Conservation (phyloP, 1,284 basidiomycete genomes). For the Boletus nobilissimus region DNA sequence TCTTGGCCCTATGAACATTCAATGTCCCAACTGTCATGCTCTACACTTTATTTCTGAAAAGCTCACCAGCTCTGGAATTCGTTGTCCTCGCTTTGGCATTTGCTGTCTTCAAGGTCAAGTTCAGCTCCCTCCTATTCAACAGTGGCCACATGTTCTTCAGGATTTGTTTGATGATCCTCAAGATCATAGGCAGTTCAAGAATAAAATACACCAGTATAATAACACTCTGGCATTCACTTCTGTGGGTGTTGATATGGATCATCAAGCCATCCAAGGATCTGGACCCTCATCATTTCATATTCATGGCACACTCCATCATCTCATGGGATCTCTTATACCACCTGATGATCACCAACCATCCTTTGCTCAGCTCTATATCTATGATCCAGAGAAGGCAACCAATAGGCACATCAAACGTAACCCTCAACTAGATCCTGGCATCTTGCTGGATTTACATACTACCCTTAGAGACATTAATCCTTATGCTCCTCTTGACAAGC, state of each 20-base stretch:
- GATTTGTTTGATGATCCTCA: slow-evolving; percentile 34
- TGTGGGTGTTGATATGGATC: slow-evolving; percentile 47
- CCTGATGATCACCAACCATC: slow-evolving; percentile 2
- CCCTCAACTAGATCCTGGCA: slow-evolving; percentile 29
- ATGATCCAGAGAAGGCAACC: slow-evolving; percentile 48
- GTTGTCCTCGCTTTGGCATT: slow-evolving; percentile 33
- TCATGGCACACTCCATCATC: slow-evolving; percentile 52
- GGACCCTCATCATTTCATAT: slow-evolving; percentile 51
- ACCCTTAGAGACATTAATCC: slow-evolving; percentile 43
- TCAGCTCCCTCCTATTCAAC: slow-evolving; percentile 30
- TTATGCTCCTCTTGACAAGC: slow-evolving; percentile 45
- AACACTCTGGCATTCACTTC: slow-evolving; percentile 55
- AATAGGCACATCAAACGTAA: slow-evolving; percentile 38
- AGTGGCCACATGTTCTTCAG: slow-evolving; percentile 25
- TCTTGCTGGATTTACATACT: slow-evolving; percentile 43
- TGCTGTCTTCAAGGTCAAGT: slow-evolving; percentile 46
- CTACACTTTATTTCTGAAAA: slow-evolving; percentile 37
- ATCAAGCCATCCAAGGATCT: slow-evolving; percentile 40
- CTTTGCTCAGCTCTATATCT: slow-evolving; percentile 41
- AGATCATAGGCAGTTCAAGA: slow-evolving; percentile 33
- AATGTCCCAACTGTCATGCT: slow-evolving; percentile 39
- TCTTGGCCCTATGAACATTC: slow-evolving; percentile 35
- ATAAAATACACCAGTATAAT: slow-evolving; percentile 52
- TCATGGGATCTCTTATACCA: slow-evolving; percentile 48
- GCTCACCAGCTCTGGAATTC: slow-evolving; percentile 5